phyloP scores from a whole-genome alignment of 106 monocot species.

The Dendrobium officinale region DNA sequence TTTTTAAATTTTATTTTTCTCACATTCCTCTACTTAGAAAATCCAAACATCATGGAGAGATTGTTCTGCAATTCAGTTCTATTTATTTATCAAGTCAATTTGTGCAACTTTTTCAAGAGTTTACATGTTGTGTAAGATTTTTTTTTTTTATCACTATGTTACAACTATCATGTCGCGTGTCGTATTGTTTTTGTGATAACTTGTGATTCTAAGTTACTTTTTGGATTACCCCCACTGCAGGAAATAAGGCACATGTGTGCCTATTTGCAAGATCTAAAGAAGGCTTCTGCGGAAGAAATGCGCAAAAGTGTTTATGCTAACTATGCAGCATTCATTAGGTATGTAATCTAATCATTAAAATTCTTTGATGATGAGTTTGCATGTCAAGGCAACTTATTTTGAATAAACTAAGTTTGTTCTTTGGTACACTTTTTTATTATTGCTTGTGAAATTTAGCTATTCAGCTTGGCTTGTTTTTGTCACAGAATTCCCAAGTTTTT shows the following conservation, averaged over 20 bases:
- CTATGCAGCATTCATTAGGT: constrained; percentile 92
- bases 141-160: not conserved
- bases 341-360: constrained; percentile 11
- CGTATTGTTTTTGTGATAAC: not conserved
- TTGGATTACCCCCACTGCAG: constrained; percentile 27
- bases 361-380: constrained; percentile 1
- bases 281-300: constrained; percentile 95
- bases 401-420: not conserved
- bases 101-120: not conserved
- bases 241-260: constrained; percentile 87
- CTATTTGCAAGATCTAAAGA: constrained; percentile 85
- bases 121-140: not conserved
- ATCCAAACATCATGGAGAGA: not conserved
- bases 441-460: not conserved
- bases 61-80: not conserved
- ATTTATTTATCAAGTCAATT: not conserved
- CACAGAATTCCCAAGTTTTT: not conserved
- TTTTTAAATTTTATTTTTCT: not conserved
- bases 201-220: not conserved
- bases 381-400: not conserved
- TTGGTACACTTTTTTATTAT: not conserved
- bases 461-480: not conserved
- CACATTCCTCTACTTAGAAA: not conserved
- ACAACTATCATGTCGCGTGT: not conserved
- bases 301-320: constrained; percentile 95